Base-by-base conservation (phyloP, 2,329 filamentous ascomycete species). In the Fusarium subglutinans region DNA sequence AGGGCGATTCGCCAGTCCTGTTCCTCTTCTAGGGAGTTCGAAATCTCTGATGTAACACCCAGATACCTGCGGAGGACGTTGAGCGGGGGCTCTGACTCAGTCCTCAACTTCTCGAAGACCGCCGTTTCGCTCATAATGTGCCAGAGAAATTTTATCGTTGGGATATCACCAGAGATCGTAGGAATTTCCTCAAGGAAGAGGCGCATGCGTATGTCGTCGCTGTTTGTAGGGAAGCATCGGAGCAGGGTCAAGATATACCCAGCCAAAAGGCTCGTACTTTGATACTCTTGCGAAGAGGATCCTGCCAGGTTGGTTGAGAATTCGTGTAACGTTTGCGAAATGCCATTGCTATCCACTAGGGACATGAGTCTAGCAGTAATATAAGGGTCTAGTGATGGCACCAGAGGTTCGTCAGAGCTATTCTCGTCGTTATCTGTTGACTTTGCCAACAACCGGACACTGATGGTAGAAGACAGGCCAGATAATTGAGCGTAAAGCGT, bases 191-290 rank as follows among this genome's bases (percentile, higher is more conserved):
- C 80, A 45, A 96, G 87, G 79, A 96, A 98, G 2, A 98, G 86
- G 84, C 94, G 96, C 94, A 98, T 97, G 28, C 95, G 92, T 69
- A 98, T 97, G 67, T 98, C 95, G 78, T 98, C 95, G 8, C 91
- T 92, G 67, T 90, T 89, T 12, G 87, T 85, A 14, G 96, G 95
- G 74, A 98, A 98, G 76, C 95, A 95, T 66, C 93, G 90, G 8
- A 98, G 85, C 7, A 99, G 84, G 1, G 94, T 95, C 44, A 98
- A 86, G 6, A 95, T 94, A 79, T 98, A 98, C 35, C 93, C 94
- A 18, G 96, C 94, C 44, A 98, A 86, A 18, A 94, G 85, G 75
- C 92, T 93, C 5, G 93, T 80, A 10, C 79, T 80, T 26, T 80
- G 77, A n/a, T 80, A 77, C 17, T 81, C 78, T 45, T 80, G 77